Conservation (phyloP, 2,329 filamentous ascomycete genomes). For the Chaetomiaceae sp. region DNA sequence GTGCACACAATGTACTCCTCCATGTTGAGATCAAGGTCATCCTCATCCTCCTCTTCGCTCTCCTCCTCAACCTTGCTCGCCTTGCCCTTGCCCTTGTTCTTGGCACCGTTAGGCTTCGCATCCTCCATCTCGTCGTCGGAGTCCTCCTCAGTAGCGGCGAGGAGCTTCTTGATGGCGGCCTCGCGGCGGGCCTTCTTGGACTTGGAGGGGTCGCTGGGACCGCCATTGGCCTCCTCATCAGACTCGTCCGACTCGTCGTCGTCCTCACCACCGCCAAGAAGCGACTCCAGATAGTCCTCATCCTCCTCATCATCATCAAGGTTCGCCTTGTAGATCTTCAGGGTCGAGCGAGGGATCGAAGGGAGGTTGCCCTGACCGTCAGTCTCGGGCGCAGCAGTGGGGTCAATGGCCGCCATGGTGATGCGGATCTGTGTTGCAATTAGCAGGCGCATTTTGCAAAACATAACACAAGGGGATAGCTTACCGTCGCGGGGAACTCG, state of each 20-base stretch:
- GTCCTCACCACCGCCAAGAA: conserved; percentile 48
- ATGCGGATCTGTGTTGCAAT: conserved; percentile 71
- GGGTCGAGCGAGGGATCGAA: conserved; percentile 68
- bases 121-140: conserved; percentile 70
- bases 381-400: conserved; percentile 66
- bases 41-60: conserved; percentile 56
- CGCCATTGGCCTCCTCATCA: conserved; percentile 75
- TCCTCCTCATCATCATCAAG: conserved; percentile 58
- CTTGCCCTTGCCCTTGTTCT: conserved; percentile 65
- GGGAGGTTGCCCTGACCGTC: conserved; percentile 59
- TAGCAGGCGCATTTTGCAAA: conserved; percentile 22
- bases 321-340: conserved; percentile 81
- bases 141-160: conserved; percentile 60
- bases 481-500: conserved; percentile 79
- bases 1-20: conserved; percentile 96
- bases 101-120: conserved; percentile 48
- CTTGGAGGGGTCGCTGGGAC: conserved; percentile 87
- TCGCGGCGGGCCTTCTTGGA: conserved; percentile 79
- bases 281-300: conserved; percentile 56
- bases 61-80: conserved; percentile 58
- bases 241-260: conserved; percentile 49
- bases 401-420: conserved; percentile 97
- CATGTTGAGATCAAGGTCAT: conserved; percentile 60
- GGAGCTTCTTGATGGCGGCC: conserved; percentile 71
- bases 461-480: too few relatives aligned